Conservation (phyloP, 2,329 filamentous ascomycete genomes). For the Calonectria fujianensis region DNA sequence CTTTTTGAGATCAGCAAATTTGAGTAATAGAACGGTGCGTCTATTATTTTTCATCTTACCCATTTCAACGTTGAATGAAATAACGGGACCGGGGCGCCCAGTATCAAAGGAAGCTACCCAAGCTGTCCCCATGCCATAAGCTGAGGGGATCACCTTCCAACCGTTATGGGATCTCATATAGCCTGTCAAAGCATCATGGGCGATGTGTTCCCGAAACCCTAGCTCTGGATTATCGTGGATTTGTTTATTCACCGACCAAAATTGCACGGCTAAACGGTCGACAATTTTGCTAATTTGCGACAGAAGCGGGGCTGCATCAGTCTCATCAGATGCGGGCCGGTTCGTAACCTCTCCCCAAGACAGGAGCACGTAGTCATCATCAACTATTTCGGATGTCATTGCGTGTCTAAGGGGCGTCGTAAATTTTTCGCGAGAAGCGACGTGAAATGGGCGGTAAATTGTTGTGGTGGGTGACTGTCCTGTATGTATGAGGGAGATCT, state of each 20-base stretch:
- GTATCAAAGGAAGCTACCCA: conserved; percentile 19
- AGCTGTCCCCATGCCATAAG: conserved; percentile 12
- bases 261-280: background rate
- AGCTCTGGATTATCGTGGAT: conserved; percentile 17
- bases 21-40: no score
- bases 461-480: background rate
- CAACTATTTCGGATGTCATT: conserved; percentile 5
- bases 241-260: conserved; percentile 8
- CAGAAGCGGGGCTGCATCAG: conserved; percentile 10
- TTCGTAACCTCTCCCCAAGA: background rate
- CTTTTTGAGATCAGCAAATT: background rate
- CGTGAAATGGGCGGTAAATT: background rate
- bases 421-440: no score
- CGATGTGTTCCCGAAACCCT: conserved; percentile 1
- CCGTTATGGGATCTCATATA: background rate
- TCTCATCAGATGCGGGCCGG: background rate
- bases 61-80: conserved; percentile 21
- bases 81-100: background rate
- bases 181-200: conserved; percentile 1
- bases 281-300: conserved; percentile 3
- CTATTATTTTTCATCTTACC: background rate
- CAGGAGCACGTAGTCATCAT: conserved; percentile 10
- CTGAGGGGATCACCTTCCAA: background rate
- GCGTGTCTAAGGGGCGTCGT: no score
- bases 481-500: background rate